Percentiles rank a stretch among this genome's conserved stretches.
Evolutionary conservation across 345 rosid species (phyloP).

Genomic region (Brassica incana): DNA sequence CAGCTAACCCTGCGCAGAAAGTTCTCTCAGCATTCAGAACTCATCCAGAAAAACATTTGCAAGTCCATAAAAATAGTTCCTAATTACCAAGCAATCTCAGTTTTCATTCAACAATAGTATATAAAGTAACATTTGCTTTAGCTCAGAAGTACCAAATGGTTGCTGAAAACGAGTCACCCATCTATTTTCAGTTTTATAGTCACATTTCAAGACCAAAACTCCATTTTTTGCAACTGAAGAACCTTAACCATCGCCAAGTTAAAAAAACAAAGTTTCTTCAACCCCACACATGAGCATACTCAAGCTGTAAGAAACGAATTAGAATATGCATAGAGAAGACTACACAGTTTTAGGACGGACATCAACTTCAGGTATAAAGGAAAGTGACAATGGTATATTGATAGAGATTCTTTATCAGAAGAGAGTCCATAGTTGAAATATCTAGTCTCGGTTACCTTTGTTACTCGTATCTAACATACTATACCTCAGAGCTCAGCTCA

Average conservation of each 20-base stretch:
- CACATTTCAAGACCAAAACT: not conserved
- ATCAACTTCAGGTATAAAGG: not conserved
- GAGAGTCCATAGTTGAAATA: too few species aligned
- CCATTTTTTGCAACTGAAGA: not conserved
- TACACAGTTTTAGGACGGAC: not conserved
- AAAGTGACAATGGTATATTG: not conserved
- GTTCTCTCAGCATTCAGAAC: constrained; percentile 17
- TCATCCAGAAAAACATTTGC: constrained; percentile 15
- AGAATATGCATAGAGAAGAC: not conserved
- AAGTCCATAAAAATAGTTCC: not conserved
- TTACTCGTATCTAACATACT: constrained; percentile 4
- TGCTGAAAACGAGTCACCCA: not conserved
- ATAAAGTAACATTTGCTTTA: not conserved
- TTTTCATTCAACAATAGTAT: constrained; percentile 8
- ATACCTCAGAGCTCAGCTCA: constrained; percentile 10
- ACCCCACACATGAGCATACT: not conserved
- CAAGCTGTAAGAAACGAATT: not conserved
- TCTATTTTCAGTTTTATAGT: not conserved
- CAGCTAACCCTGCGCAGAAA: constrained; percentile 47
- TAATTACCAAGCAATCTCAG: not conserved
- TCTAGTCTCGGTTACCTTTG: constrained; percentile 11
- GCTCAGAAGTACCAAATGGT: not conserved
- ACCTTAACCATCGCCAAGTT: not conserved
- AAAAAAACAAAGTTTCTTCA: not conserved
- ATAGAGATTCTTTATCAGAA: too few species aligned